These are phyloP conservation scores for Mollisiaceae sp. DNA, from an alignment of 2,329 filamentous ascomycete species.

Conservation along the genomic window DNA sequence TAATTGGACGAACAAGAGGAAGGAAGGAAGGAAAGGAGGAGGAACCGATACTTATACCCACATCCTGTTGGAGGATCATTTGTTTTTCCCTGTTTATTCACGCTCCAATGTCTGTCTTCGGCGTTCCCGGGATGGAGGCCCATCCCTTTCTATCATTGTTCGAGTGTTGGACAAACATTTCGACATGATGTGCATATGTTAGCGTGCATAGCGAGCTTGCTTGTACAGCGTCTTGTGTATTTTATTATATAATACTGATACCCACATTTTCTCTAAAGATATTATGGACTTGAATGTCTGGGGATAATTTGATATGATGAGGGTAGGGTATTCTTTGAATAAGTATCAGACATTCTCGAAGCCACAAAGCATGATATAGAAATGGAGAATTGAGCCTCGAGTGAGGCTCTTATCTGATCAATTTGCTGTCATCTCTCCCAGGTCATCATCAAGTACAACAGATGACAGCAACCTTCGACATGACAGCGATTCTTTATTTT, in stretches of 20 bases:
- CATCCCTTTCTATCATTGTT: neutral
- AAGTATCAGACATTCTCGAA: too few species aligned
- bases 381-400: too few species aligned
- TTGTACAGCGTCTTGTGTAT: neutral
- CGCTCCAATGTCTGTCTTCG: neutral
- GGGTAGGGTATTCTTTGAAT: too few species aligned
- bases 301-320: too few species aligned
- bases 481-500: too few species aligned
- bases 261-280: neutral
- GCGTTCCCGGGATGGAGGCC: neutral
- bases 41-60: neutral
- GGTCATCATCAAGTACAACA: too few species aligned
- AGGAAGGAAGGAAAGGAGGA: too few species aligned
- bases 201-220: constrained; percentile 1
- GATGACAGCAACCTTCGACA: too few species aligned
- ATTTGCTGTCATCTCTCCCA: too few species aligned
- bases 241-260: neutral
- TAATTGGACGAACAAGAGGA: neutral
- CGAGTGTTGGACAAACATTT: neutral
- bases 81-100: neutral
- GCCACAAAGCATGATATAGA: too few species aligned
- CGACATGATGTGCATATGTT: neutral
- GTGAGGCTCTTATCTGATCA: too few species aligned
- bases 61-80: neutral
- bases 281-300: too few species aligned